These are phyloP conservation scores for Gracilaria gracilis DNA, from an alignment of 23 red algal species.

Conservation along the genomic window DNA sequence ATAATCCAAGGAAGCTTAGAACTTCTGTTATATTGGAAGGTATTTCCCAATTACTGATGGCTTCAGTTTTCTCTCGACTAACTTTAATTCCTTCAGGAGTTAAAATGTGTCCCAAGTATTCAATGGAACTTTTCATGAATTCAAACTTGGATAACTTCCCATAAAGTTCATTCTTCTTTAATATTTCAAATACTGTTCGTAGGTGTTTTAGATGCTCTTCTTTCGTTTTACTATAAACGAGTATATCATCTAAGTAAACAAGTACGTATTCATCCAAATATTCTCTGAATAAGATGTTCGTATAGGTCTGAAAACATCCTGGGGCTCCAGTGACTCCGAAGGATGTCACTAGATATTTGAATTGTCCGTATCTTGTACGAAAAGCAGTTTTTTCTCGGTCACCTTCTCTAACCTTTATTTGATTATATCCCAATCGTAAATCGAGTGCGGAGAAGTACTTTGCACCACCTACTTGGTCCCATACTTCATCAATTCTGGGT, in stretches of 20 bases:
- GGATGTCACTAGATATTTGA: conserved; percentile 45
- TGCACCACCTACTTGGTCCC: conserved; percentile 45
- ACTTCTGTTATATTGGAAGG: conserved; percentile 25
- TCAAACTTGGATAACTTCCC: conserved; percentile 27
- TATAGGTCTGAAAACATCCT: conserved; percentile 40
- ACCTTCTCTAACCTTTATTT: conserved; percentile 38
- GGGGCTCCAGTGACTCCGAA: conserved; percentile 47
- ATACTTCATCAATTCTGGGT: conserved; percentile 65
- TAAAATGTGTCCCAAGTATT: conserved; percentile 62
- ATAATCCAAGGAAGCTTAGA: conserved; percentile 47
- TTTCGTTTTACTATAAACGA: conserved; percentile 51
- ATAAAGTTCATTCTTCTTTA: conserved; percentile 38
- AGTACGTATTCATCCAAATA: conserved; percentile 45
- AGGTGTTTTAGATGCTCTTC: conserved; percentile 48
- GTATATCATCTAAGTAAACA: conserved; percentile 56
- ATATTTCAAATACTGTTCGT: conserved; percentile 9
- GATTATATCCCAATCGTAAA: conserved; percentile 46
- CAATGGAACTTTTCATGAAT: conserved; percentile 22
- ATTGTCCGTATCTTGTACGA: conserved; percentile 56
- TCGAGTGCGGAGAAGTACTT: conserved; percentile 51
- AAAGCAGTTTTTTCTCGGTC: conserved; percentile 39
- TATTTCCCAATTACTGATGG: conserved; percentile 9
- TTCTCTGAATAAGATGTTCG: conserved; percentile 30
- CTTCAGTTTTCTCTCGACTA: conserved; percentile 44
- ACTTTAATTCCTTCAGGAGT: conserved; percentile 1